Evolutionary conservation across 2,329 filamentous ascomycete genomes (phyloP).

Genomic region (Penicillium sumatraense): DNA sequence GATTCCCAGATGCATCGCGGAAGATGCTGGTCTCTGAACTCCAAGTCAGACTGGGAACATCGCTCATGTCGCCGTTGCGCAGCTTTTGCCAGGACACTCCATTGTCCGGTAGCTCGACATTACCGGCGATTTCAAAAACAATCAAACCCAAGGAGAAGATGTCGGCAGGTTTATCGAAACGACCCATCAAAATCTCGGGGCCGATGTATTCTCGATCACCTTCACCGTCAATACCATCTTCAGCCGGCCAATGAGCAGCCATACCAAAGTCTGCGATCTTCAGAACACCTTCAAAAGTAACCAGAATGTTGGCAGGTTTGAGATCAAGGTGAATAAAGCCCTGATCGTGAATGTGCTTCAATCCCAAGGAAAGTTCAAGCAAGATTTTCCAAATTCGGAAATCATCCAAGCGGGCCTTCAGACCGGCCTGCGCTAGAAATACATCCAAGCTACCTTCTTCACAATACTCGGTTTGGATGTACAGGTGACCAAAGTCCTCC

Average conservation of each 20-base stretch:
- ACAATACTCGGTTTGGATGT: slow-evolving; percentile 97
- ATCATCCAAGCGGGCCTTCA: slow-evolving; percentile 86
- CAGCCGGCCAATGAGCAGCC: slow-evolving; percentile 77
- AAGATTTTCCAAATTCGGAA: slow-evolving; percentile 99
- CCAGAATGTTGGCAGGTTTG: slow-evolving; percentile 69
- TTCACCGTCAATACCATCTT: slow-evolving; percentile 80
- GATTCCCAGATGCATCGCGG: slow-evolving; percentile 76
- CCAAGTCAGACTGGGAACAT: slow-evolving; percentile 85
- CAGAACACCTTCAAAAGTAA: slow-evolving; percentile 68
- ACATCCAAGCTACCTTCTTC: slow-evolving; percentile 89
- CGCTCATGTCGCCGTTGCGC: slow-evolving; percentile 84
- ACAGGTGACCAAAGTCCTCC: slow-evolving; percentile 83
- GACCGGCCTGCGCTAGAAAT: slow-evolving; percentile 81
- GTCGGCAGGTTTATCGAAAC: slow-evolving; percentile 88
- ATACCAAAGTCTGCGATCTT: slow-evolving; percentile 73
- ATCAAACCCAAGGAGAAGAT: slow-evolving; percentile 94
- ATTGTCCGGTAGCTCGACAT: slow-evolving; percentile 91
- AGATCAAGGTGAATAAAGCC: slow-evolving; percentile 76
- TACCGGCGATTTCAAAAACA: slow-evolving; percentile 91
- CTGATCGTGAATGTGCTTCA: slow-evolving; percentile 86
- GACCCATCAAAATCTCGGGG: slow-evolving; percentile 84
- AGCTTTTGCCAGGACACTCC: slow-evolving; percentile 89
- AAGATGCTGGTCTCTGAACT: slow-evolving; percentile 71
- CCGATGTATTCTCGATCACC: slow-evolving; percentile 97
- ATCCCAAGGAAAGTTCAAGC: slow-evolving; percentile 79